Percentiles rank a stretch among this genome's conserved stretches.
Evolutionary conservation across 768 basidiomycete genomes (phyloP).

Genomic region (Russula virescens): DNA sequence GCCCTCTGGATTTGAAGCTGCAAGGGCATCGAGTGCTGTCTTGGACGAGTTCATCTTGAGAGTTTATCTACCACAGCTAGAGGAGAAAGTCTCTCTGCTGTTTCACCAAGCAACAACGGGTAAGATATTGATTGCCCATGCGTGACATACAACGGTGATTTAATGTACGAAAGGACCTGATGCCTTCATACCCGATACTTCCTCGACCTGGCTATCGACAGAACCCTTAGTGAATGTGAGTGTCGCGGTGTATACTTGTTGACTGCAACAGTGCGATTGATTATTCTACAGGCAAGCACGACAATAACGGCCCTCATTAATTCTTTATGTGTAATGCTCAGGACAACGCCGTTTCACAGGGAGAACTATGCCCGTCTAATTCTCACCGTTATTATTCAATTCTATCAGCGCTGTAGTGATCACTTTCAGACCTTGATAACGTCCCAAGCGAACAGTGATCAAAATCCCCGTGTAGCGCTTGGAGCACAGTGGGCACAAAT

Average conservation of each 20-base stretch:
- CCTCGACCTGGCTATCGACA: conserved; percentile 54
- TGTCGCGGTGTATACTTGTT: background rate
- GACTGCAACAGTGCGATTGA: background rate
- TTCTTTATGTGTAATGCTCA: conserved; percentile 86
- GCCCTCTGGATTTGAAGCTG: conserved; percentile 64
- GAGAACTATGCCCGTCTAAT: conserved; percentile 95
- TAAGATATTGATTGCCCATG: conserved; percentile 30
- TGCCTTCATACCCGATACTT: conserved; percentile 79
- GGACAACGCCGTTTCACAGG: conserved; percentile 87
- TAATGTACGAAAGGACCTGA: conserved; percentile 55
- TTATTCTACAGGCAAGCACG: conserved; percentile 58
- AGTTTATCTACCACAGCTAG: conserved; percentile 89
- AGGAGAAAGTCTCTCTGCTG: conserved; percentile 83
- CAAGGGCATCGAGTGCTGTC: conserved; percentile 61
- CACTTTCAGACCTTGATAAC: conserved; percentile 73
- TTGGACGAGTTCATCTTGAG: conserved; percentile 91
- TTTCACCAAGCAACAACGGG: conserved; percentile 84
- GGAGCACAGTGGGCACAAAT: conserved; percentile 82
- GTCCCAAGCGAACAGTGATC: conserved; percentile 31
- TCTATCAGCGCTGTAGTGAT: conserved; percentile 91
- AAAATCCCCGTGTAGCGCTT: conserved; percentile 47
- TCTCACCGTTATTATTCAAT: conserved; percentile 89
- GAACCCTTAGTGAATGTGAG: conserved; percentile 77
- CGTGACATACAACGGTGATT: conserved; percentile 3
- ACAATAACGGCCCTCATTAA: conserved; percentile 87